Conservation (phyloP, 352 stramenopile species). For the Proteromonas lacertae region DNA sequence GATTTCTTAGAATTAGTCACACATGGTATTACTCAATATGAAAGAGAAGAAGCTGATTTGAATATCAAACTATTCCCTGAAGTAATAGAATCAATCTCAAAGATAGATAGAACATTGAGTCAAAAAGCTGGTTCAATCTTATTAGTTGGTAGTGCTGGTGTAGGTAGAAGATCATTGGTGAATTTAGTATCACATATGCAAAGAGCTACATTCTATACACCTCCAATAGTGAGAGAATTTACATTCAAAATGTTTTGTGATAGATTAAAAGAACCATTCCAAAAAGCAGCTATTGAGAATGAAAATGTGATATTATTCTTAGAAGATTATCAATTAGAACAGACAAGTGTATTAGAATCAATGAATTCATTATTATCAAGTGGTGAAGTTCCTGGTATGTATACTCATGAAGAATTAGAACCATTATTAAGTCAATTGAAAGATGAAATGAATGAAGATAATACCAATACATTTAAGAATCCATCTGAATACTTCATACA, state of each 20-base stretch:
- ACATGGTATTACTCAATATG: conserved; percentile 58
- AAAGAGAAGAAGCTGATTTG: conserved; percentile 61
- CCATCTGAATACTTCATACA: conserved; percentile 64
- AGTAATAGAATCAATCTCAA: conserved; percentile 46
- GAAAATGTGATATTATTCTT: conserved; percentile 45
- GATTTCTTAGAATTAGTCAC: conserved; percentile 39
- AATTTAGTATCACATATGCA: conserved; percentile 47
- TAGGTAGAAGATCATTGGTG: conserved; percentile 34
- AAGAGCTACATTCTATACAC: conserved; percentile 37
- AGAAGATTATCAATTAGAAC: conserved; percentile 55
- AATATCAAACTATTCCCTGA: conserved; percentile 63
- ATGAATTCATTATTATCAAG: conserved; percentile 54
- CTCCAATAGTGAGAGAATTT: conserved; percentile 29
- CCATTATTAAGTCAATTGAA: conserved; percentile 31
- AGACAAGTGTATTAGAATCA: conserved; percentile 47
- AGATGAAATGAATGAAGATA: conserved; percentile 36
- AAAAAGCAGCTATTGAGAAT: conserved; percentile 18
- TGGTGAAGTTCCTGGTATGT: conserved; percentile 54
- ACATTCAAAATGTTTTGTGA: conserved; percentile 17
- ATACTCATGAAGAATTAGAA: conserved; percentile 63
- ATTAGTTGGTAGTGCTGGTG: conserved; percentile 38
- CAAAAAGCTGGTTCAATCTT: conserved; percentile 40
- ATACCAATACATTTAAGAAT: conserved; percentile 14
- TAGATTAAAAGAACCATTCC: conserved; percentile 49
- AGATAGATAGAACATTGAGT: conserved; percentile 44